Conservation (phyloP, 2,329 filamentous ascomycete genomes). For the Ustulina deusta region DNA sequence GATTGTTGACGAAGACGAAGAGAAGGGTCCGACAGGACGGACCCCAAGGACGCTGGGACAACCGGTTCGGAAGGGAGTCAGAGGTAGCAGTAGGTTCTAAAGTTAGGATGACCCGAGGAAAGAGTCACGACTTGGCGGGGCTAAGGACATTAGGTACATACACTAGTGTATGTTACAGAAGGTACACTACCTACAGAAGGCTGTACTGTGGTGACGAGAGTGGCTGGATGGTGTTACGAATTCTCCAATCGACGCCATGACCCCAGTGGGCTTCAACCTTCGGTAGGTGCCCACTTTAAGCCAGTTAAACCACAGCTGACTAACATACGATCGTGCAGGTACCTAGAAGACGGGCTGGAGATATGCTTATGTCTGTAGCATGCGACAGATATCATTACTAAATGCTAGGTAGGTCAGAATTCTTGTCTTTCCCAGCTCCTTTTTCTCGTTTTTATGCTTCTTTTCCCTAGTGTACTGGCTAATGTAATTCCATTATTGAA, state of each 20-base stretch:
- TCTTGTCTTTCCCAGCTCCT: too few relatives aligned
- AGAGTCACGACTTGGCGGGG: slow-evolving; percentile 49
- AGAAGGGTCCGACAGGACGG: slow-evolving; percentile 49
- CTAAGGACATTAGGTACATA: too few relatives aligned
- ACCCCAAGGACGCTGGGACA: slow-evolving; percentile 47
- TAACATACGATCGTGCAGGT: neutral
- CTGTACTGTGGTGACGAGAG: slow-evolving; percentile 29
- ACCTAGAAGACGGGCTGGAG: too few relatives aligned
- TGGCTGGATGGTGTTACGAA: neutral
- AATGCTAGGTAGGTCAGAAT: too few relatives aligned
- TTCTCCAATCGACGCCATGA: slow-evolving; percentile 17
- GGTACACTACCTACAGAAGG: neutral
- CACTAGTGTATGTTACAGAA: too few relatives aligned
- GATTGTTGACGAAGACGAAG: slow-evolving; percentile 1
- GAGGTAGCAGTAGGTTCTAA: too few relatives aligned
- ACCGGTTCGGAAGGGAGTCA: slow-evolving; percentile 6
- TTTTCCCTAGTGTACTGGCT: too few relatives aligned
- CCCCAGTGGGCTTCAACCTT: neutral
- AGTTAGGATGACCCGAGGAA: slow-evolving; percentile 25
- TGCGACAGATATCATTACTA: too few relatives aligned
- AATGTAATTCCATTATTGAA: too few relatives aligned
- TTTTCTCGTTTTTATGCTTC: too few relatives aligned
- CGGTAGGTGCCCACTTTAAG: neutral
- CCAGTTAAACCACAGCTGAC: neutral
- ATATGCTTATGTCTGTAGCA: too few relatives aligned